Conservation (phyloP, 441 rosid species). For the Euphorbia celastroides region DNA sequence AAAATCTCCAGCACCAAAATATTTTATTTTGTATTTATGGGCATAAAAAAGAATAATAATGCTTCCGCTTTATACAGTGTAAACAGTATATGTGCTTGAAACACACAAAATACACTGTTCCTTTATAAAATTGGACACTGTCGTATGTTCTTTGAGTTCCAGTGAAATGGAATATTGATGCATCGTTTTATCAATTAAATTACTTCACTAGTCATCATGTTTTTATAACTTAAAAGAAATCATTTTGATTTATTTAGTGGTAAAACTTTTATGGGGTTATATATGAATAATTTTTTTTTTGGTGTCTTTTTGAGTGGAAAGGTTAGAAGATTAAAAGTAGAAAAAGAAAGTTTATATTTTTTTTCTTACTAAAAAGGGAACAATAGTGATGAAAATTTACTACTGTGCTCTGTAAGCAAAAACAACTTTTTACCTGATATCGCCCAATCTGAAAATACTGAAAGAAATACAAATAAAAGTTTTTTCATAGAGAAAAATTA, state of each 20-base stretch:
- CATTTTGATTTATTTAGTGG: too few relatives aligned
- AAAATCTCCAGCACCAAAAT: background rate
- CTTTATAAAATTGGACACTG: background rate
- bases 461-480: too few relatives aligned
- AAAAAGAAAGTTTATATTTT: background rate
- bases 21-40: background rate
- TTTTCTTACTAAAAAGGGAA: background rate
- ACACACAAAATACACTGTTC: slow-evolving; percentile 8
- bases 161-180: slow-evolving; percentile 7
- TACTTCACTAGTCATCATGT: background rate
- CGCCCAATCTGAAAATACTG: too few relatives aligned
- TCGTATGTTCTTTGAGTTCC: background rate
- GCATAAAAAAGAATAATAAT: background rate
- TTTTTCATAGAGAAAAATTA: too few relatives aligned
- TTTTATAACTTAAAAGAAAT: too few relatives aligned
- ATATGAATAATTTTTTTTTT: too few relatives aligned
- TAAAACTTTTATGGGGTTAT: too few relatives aligned
- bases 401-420: too few relatives aligned
- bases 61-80: background rate
- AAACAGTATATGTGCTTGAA: background rate
- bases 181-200: background rate
- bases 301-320: background rate
- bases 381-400: background rate
- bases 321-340: background rate
- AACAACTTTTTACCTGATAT: too few relatives aligned